Conservation (phyloP, 106 monocot species). For the Iris macrosiphon region DNA sequence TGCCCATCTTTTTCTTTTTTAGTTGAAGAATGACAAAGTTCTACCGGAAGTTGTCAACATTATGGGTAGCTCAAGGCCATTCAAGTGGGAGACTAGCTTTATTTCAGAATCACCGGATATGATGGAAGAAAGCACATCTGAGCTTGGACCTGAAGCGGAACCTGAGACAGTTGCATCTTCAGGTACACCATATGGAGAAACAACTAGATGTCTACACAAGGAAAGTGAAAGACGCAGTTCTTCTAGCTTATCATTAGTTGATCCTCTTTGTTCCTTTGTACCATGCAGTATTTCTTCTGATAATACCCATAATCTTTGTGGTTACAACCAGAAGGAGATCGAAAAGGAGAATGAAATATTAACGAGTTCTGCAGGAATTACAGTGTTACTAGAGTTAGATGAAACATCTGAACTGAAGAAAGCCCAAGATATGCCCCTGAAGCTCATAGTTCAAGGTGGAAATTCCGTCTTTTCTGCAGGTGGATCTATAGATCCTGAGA, state of each 20-base stretch:
- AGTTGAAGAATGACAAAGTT: conserved; percentile 28
- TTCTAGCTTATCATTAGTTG: conserved; percentile 20
- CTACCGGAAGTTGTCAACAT: conserved; percentile 1
- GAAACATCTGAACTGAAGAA: conserved; percentile 5
- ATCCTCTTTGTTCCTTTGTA: conserved; percentile 78
- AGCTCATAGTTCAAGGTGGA: conserved; percentile 6
- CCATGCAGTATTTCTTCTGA: conserved; percentile 67
- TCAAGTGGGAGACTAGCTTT: conserved; percentile 54
- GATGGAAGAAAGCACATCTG: conserved; percentile 10
- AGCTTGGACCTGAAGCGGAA: conserved; percentile 16
- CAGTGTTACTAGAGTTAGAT: conserved; percentile 12
- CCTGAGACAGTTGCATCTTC: conserved; percentile 44
- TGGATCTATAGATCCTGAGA: conserved; percentile 14
- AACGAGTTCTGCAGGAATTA: neutral
- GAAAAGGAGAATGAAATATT: conserved; percentile 4
- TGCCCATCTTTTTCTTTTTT: conserved; percentile 2
- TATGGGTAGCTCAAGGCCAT: conserved; percentile 24
- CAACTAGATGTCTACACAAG: neutral
- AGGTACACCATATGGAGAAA: conserved; percentile 9
- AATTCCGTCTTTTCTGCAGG: conserved; percentile 2
- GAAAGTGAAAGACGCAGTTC: conserved; percentile 11
- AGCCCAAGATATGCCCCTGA: conserved; percentile 3
- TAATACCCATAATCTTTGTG: conserved; percentile 4
- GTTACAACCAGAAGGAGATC: neutral
- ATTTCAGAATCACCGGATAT: conserved; percentile 67